Evolutionary conservation across 129 eudicot genomes (phyloP), one percentile per base, ranked within the genome.

Genomic region (Oenanthe sinensis): DNA sequence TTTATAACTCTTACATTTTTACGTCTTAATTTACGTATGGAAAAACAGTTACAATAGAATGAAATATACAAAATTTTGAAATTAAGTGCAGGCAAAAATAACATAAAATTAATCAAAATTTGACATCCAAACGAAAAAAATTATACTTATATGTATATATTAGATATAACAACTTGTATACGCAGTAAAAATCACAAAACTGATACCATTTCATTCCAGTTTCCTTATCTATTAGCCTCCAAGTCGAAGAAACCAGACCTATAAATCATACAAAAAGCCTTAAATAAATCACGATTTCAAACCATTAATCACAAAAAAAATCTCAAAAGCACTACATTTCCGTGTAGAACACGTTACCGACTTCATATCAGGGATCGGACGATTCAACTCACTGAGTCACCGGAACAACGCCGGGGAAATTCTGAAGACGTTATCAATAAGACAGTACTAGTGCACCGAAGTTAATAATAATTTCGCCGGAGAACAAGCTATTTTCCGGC

Each of bases 191-290:
- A 12, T 33, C 6, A 4, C 19, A 12, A 8, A n/a, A 28, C 0
- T 20, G 82, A 37, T 82, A 91, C 97, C 97, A 93, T 91, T 85
- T 91, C 92, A 91, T 91, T 79, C 81, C 95, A 84, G 39, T 74
- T 79, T 36, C 28, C 70, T 65, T 85, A 90, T 68, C 79, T 83
- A 78, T 49, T 71, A 30, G 76, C 62, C 90, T 82, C 98, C 71
- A n/a, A 48, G 58, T 20, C 20, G 39, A 74, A 58, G 19, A 50
- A 55, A 74, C 17, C 20, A 24, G 69, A 43, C 33, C 30, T 43
- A 43, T 7, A 77, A 68, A 76, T 13, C 40, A 30, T 42, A 60
- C 62, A 7, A 52, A 49, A 71, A 72, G 75, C 87, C 88, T 84
- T n/a, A 87, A 84, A 79, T 79, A 87, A 84, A 79, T 79, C 84